These are phyloP conservation scores for Tilletia indica DNA, from an alignment of 1,284 basidiomycete species.

Conservation along the genomic window DNA sequence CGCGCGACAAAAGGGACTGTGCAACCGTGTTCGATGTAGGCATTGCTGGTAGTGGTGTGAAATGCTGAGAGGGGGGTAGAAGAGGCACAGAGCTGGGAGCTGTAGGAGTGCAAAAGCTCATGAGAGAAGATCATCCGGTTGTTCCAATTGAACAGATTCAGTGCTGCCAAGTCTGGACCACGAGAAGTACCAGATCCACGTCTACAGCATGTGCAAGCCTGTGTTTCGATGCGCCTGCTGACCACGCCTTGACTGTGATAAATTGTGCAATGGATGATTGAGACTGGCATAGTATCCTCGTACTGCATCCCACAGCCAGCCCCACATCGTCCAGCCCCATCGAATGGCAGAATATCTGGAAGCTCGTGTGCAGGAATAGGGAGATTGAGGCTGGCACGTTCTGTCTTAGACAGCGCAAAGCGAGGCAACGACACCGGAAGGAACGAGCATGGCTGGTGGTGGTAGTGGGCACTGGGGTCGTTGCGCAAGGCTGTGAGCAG, in stretches of 20 bases:
- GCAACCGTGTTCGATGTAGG: slow-evolving; percentile 1
- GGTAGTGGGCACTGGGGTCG: neutral
- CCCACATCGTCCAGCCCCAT: neutral
- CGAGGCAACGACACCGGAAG: neutral
- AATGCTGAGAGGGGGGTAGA: slow-evolving; percentile 3
- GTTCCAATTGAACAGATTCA: slow-evolving; percentile 2
- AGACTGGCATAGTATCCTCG: neutral
- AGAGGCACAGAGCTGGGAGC: slow-evolving; percentile 1
- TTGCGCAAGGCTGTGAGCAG: neutral
- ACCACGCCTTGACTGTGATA: neutral
- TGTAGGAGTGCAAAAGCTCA: slow-evolving; percentile 3
- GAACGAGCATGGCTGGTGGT: neutral
- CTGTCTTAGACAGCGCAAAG: neutral
- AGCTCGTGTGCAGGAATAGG: neutral
- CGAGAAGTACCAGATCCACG: neutral
- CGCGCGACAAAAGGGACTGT: neutral
- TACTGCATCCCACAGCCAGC: neutral
- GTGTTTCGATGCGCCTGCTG: neutral
- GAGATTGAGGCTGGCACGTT: neutral
- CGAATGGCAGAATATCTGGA: neutral
- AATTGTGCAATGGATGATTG: neutral
- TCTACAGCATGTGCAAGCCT: neutral
- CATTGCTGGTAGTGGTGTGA: neutral
- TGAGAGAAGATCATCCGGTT: neutral
- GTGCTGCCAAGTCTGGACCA: neutral